These are phyloP conservation scores for Neofusicoccum laricinum DNA, from an alignment of 2,329 filamentous ascomycete species.

Conservation along the genomic window DNA sequence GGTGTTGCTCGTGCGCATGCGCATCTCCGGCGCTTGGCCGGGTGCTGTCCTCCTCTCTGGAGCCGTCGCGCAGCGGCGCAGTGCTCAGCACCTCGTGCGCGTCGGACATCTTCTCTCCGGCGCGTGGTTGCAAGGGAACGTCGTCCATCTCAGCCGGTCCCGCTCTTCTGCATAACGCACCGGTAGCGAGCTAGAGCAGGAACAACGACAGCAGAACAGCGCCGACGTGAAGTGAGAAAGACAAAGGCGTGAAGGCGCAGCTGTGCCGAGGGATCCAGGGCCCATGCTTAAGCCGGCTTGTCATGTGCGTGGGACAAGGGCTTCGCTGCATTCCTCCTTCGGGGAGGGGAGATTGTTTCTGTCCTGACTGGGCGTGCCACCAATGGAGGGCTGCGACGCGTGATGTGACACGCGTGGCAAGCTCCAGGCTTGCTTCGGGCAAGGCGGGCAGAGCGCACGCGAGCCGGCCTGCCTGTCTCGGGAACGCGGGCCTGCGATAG, in stretches of 20 bases:
- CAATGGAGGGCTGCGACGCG: neutral
- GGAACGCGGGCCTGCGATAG: neutral
- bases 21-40: neutral
- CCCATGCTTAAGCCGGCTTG: neutral
- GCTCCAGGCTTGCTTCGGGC: neutral
- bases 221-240: neutral
- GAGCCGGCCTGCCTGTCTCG: neutral
- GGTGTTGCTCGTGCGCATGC: neutral
- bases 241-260: neutral
- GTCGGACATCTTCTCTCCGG: neutral
- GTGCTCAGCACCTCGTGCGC: neutral
- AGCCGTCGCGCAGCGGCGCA: neutral
- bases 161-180: neutral
- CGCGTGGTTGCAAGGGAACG: neutral
- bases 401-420: neutral
- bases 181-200: neutral
- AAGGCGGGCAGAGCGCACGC: neutral
- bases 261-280: neutral
- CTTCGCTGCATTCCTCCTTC: neutral
- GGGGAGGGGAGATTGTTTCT: neutral
- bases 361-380: neutral
- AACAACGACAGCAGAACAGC: neutral
- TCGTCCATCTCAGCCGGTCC: neutral
- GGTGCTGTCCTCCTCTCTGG: neutral
- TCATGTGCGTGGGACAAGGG: neutral